Evolutionary conservation across 179 eudicot species (phyloP).

Genomic region (Patellifolia procumbens): DNA sequence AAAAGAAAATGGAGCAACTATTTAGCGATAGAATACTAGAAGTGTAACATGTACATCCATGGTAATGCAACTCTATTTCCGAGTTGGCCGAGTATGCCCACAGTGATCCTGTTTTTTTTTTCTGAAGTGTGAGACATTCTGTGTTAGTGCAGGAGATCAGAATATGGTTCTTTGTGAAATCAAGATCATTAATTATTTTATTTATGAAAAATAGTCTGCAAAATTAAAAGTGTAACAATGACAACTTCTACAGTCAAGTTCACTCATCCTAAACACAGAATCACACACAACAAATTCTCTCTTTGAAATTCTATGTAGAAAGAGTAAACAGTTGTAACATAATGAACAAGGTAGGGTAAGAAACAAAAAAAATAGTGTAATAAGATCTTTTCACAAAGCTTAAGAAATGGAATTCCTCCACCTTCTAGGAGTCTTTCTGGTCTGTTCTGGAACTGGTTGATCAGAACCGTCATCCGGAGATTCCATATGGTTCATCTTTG

Average conservation of each 20-base stretch:
- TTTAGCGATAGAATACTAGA: no score
- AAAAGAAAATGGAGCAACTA: no score
- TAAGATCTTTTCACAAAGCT: conserved; percentile 1
- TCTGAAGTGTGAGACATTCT: background rate
- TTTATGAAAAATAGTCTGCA: background rate
- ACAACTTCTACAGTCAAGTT: conserved; percentile 9
- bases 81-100: no score
- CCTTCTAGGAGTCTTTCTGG: conserved; percentile 59
- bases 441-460: conserved; percentile 31
- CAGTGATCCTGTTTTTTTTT: no score
- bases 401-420: conserved; percentile 89
- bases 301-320: background rate
- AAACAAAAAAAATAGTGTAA: background rate
- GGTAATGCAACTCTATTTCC: no score
- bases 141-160: background rate
- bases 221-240: background rate
- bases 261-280: conserved; percentile 7
- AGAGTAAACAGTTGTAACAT: background rate
- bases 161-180: background rate
- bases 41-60: no score
- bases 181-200: background rate
- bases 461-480: conserved; percentile 47
- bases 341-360: background rate
- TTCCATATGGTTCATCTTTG: conserved; percentile 54
- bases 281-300: background rate